Evolutionary conservation across 495 filamentous ascomycete genomes (phyloP).

Genomic region (Xylaria sp.): DNA sequence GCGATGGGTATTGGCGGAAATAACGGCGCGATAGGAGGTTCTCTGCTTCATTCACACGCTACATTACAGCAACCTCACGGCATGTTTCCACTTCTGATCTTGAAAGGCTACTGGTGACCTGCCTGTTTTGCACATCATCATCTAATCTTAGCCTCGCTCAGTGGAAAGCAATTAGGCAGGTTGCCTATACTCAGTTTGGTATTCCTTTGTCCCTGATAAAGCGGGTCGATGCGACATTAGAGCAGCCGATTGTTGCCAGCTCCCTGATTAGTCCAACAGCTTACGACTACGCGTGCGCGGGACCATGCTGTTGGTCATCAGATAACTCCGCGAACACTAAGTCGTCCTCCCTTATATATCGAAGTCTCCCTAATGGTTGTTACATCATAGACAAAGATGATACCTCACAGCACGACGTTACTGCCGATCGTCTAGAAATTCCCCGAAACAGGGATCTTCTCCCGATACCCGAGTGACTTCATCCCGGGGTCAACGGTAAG

Average conservation of each 20-base stretch:
- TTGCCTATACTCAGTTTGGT: constrained; percentile 19
- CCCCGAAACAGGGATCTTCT: constrained; percentile 19
- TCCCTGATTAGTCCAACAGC: constrained; percentile 11
- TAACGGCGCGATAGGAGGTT: background rate
- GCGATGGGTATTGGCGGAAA: background rate
- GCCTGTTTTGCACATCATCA: constrained; percentile 20
- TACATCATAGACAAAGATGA: constrained; percentile 17
- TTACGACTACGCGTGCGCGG: background rate
- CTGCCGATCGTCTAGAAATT: constrained; percentile 24
- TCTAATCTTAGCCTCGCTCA: constrained; percentile 24
- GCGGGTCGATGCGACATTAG: constrained; percentile 22
- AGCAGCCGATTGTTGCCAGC: constrained; percentile 9
- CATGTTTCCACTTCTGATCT: constrained; percentile 9
- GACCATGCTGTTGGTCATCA: constrained; percentile 1
- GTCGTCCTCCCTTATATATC: constrained; percentile 4
- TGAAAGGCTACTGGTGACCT: constrained; percentile 15
- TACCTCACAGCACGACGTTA: constrained; percentile 28
- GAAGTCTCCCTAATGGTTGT: background rate
- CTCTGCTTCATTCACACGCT: background rate
- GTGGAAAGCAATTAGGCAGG: constrained; percentile 23
- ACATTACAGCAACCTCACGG: background rate
- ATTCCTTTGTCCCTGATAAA: constrained; percentile 25
- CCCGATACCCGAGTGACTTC: constrained; percentile 10
- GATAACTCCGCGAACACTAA: constrained; percentile 1
- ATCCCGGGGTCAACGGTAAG: background rate